These are phyloP conservation scores for Hyparrhenia diplandra DNA, from an alignment of 176 grass and related monocot species.

Conservation along the genomic window DNA sequence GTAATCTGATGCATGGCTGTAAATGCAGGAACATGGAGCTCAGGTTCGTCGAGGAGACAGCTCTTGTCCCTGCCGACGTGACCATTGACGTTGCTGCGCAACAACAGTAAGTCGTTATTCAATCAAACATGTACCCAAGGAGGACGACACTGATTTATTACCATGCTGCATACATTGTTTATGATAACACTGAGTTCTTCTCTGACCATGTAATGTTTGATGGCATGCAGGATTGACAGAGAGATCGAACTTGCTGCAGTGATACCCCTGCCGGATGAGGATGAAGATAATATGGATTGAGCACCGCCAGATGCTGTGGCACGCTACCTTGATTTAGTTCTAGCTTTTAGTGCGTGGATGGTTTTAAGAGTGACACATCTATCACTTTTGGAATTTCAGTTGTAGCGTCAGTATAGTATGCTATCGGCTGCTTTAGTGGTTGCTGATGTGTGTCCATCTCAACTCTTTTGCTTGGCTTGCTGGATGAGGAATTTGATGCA, in stretches of 20 bases:
- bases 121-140: not conserved
- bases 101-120: constrained; percentile 37
- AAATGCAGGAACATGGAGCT: constrained; percentile 36
- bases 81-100: constrained; percentile 44
- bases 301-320: not conserved
- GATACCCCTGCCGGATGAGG: constrained; percentile 62
- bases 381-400: not conserved
- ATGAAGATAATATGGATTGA: constrained; percentile 48
- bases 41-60: constrained; percentile 52
- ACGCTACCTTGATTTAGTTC: not conserved
- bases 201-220: not conserved
- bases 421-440: not conserved
- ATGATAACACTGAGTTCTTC: not conserved
- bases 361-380: not conserved
- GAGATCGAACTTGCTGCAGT: constrained; percentile 49
- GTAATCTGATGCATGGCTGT: not conserved
- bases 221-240: constrained; percentile 41
- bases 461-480: not conserved
- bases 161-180: not conserved
- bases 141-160: not conserved
- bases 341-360: not conserved
- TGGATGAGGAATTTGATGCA: too few species aligned
- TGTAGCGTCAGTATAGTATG: not conserved
- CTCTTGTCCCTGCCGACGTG: constrained; percentile 60
- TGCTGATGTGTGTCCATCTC: not conserved